These are phyloP conservation scores for Plectosphaerella sp. DNA, from an alignment of 2,329 filamentous ascomycete genomes.

Conservation along the genomic window DNA sequence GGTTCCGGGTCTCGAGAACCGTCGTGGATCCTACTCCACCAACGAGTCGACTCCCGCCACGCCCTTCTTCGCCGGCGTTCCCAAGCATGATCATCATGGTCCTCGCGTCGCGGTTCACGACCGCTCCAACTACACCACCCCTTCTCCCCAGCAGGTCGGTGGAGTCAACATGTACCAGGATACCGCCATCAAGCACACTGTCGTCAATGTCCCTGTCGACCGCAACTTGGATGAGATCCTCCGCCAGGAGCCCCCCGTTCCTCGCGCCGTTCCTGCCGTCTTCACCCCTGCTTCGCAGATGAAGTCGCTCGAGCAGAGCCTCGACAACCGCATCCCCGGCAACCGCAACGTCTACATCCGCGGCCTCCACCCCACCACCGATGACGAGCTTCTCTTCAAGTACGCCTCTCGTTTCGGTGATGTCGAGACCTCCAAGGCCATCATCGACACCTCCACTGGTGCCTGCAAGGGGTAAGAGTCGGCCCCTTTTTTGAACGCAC, in stretches of 20 bases:
- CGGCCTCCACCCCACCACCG: conserved; percentile 90
- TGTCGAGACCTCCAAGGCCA: conserved; percentile 96
- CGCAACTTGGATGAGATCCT: conserved; percentile 60
- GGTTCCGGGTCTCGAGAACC: conserved; percentile 60
- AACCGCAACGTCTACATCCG: conserved; percentile 99
- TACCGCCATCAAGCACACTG: conserved; percentile 34
- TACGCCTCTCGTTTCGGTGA: conserved; percentile 87
- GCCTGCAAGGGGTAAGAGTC: conserved; percentile 85
- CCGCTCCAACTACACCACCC: conserved; percentile 61
- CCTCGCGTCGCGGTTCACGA: conserved; percentile 56
- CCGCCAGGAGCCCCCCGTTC: conserved; percentile 75
- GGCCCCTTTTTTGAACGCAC: not conserved
- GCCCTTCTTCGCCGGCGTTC: conserved; percentile 56
- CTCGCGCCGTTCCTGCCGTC: conserved; percentile 82
- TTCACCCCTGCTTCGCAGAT: conserved; percentile 80
- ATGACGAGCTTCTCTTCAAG: conserved; percentile 78
- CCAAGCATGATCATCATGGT: conserved; percentile 53
- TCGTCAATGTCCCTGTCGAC: conserved; percentile 32
- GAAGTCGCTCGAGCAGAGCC: conserved; percentile 87
- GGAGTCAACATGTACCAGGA: conserved; percentile 34
- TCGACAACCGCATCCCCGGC: conserved; percentile 85
- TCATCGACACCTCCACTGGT: conserved; percentile 89
- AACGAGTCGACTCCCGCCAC: conserved; percentile 63
- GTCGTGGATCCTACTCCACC: conserved; percentile 64
- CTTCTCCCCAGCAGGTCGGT: conserved; percentile 58